A percentile compares a stretch with the other conserved stretches of the same genome.
These are phyloP conservation scores for Glarea lozoyensis DNA, from an alignment of 495 filamentous ascomycete species.

Conservation along the genomic window DNA sequence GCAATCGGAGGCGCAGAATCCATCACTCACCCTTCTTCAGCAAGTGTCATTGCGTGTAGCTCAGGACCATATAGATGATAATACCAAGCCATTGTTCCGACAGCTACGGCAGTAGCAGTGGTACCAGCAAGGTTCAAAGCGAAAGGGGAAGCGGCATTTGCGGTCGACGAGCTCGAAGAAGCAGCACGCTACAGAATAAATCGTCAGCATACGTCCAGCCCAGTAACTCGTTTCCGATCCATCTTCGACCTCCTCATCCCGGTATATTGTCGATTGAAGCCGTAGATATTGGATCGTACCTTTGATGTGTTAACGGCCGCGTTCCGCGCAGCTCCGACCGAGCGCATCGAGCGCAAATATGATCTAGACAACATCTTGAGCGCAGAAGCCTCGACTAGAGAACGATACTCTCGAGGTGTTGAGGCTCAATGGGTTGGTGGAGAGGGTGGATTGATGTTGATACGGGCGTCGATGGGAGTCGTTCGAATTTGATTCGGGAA, in stretches of 20 bases:
- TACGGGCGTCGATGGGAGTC: constrained; percentile 20
- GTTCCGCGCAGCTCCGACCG: constrained; percentile 57
- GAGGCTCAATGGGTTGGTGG: constrained; percentile 26
- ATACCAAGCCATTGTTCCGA: constrained; percentile 89
- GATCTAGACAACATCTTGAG: constrained; percentile 29
- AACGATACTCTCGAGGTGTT: constrained; percentile 25
- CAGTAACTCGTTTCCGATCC: constrained; percentile 18
- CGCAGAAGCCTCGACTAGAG: constrained; percentile 37
- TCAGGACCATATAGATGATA: constrained; percentile 88
- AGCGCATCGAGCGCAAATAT: constrained; percentile 21
- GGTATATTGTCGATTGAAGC: too few relatives aligned
- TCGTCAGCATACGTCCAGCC: constrained; percentile 16
- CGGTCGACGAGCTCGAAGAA: constrained; percentile 46
- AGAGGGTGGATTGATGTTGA: constrained; percentile 24
- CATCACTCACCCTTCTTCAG: constrained; percentile 88
- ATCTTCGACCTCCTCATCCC: constrained; percentile 5
- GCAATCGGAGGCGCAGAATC: constrained; percentile 3
- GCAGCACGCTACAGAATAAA: constrained; percentile 48
- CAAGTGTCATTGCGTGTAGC: constrained; percentile 79
- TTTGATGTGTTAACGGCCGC: constrained; percentile 47
- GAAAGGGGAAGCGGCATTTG: constrained; percentile 46
- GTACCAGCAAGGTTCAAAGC: constrained; percentile 70
- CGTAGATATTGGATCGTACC: constrained; percentile 49
- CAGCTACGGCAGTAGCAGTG: constrained; percentile 73
- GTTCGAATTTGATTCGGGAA: constrained; percentile 5